Conservation (phyloP, 2,329 filamentous ascomycete species). For the Emericellopsis cladophorae region DNA sequence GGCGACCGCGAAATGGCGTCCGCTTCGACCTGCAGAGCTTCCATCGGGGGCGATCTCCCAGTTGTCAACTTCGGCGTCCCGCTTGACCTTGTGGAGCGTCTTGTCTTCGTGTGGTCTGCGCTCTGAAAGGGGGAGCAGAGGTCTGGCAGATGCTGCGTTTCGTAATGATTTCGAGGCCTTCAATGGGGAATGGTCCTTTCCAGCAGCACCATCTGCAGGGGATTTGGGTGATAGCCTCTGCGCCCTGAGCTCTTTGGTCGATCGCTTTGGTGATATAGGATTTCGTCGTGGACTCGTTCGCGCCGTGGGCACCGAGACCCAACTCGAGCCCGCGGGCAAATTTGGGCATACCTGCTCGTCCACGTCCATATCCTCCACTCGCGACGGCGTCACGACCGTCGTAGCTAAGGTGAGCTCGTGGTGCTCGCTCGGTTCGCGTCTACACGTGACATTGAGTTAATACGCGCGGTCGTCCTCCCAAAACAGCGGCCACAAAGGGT, state of each 20-base stretch:
- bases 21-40: conserved; percentile 47
- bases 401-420: too few relatives aligned
- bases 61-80: conserved; percentile 41
- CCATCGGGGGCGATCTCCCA: conserved; percentile 48
- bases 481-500: too few relatives aligned
- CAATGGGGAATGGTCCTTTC: not conserved
- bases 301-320: too few relatives aligned
- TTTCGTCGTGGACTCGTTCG: not conserved
- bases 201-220: not conserved
- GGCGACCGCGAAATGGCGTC: conserved; percentile 64
- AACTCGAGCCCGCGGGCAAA: too few relatives aligned
- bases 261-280: conserved; percentile 2
- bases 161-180: conserved; percentile 1
- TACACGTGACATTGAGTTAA: too few relatives aligned
- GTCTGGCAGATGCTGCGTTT: conserved; percentile 3
- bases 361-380: too few relatives aligned
- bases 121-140: conserved; percentile 33
- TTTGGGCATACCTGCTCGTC: too few relatives aligned
- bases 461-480: too few relatives aligned
- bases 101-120: conserved; percentile 24
- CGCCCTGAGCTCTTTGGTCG: not conserved
- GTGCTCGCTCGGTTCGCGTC: too few relatives aligned
- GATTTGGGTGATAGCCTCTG: conserved; percentile 4
- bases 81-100: conserved; percentile 24
- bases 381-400: too few relatives aligned